Conservation (phyloP, 2,329 filamentous ascomycete genomes). For the Epichloe hybrida region DNA sequence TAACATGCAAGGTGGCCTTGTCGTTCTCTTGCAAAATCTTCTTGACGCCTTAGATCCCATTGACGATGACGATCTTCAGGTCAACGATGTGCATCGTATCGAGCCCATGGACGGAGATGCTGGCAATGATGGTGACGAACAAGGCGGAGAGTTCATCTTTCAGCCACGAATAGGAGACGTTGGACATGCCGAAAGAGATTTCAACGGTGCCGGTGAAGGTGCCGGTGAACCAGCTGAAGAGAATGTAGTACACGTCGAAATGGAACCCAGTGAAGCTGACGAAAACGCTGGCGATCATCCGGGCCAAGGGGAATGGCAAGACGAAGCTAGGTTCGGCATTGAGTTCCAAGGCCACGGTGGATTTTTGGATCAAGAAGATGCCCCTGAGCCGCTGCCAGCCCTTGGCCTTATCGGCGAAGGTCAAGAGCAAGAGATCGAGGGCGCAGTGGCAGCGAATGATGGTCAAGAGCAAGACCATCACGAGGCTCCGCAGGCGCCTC, state of each 20-base stretch:
- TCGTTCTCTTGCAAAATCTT: constrained; percentile 23
- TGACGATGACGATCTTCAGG: constrained; percentile 8
- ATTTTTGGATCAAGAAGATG: background rate
- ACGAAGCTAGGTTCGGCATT: background rate
- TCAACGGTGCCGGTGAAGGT: constrained; percentile 10
- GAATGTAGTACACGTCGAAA: constrained; percentile 10
- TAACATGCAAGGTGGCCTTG: constrained; percentile 18
- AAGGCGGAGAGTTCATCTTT: constrained; percentile 16
- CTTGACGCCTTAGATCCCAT: constrained; percentile 23
- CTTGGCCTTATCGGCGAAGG: background rate
- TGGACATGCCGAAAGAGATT: constrained; percentile 15
- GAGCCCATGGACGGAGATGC: constrained; percentile 7
- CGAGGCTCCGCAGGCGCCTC: constrained; percentile 22
- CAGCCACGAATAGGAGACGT: constrained; percentile 22
- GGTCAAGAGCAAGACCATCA: constrained; percentile 13
- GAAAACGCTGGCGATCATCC: background rate
- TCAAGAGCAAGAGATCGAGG: background rate
- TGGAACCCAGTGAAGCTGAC: background rate
- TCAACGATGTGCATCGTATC: constrained; percentile 8
- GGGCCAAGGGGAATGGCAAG: background rate
- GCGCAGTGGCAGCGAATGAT: constrained; percentile 1
- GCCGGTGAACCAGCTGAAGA: constrained; percentile 24
- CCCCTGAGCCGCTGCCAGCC: background rate
- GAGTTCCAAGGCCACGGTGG: background rate
- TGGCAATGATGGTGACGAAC: constrained; percentile 9